A percentile compares a stretch with the other conserved stretches of the same genome.
These are phyloP conservation scores for Medicago lupulina DNA, from an alignment of 306 rosid genomes.

Conservation along the genomic window DNA sequence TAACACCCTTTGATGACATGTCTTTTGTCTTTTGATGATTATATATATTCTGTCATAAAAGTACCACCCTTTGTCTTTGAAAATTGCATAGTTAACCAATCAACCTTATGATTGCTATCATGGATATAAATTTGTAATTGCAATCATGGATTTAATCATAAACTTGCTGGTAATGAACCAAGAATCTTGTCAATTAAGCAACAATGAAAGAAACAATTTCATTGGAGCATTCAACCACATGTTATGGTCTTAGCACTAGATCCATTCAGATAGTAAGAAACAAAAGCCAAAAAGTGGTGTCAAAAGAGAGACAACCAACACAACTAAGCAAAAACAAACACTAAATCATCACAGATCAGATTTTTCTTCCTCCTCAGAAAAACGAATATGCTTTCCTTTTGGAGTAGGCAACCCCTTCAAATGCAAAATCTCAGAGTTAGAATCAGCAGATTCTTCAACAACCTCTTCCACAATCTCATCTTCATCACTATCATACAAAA, in stretches of 20 bases:
- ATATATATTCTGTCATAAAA: neutral
- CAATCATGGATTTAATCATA: neutral
- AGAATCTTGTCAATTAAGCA: neutral
- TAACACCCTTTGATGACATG: neutral
- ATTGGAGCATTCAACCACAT: slow-evolving; percentile 36
- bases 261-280: neutral
- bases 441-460: slow-evolving; percentile 28
- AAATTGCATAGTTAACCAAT: neutral
- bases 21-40: neutral
- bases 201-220: slow-evolving; percentile 12
- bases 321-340: slow-evolving; percentile 6
- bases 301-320: slow-evolving; percentile 50
- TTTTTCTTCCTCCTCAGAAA: slow-evolving; percentile 57
- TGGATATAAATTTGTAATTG: no score
- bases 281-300: slow-evolving; percentile 41
- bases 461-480: slow-evolving; percentile 74
- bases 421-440: slow-evolving; percentile 49
- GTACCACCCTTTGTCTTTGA: neutral
- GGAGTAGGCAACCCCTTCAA: slow-evolving; percentile 91
- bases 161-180: neutral
- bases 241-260: slow-evolving; percentile 7
- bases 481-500: slow-evolving; percentile 81
- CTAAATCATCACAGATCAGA: slow-evolving; percentile 25
- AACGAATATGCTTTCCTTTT: slow-evolving; percentile 85
- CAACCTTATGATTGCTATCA: neutral